phyloP scores from a whole-genome alignment of 1,284 basidiomycete genomes.

The Malassezia furfur region DNA sequence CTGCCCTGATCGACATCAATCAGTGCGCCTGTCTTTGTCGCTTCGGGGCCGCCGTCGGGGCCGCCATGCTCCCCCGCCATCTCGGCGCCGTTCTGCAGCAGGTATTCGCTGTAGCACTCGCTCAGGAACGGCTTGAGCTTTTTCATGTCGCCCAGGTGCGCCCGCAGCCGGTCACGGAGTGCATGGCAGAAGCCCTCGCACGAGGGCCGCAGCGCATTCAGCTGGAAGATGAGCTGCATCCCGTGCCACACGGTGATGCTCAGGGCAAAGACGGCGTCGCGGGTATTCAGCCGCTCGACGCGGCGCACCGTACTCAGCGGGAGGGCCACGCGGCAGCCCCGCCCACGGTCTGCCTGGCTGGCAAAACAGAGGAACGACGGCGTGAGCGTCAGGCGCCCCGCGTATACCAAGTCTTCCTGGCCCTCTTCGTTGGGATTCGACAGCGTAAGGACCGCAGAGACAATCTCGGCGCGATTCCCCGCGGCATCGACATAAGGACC shows the following conservation, averaged over 20 bases:
- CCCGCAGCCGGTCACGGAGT: conserved; percentile 78
- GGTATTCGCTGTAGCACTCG: conserved; percentile 87
- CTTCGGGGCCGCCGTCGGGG: conserved; percentile 36
- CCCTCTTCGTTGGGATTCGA: conserved; percentile 26
- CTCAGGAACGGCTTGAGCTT: conserved; percentile 78
- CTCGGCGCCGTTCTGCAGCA: conserved; percentile 52
- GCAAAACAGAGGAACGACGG: conserved; percentile 84
- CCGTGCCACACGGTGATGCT: conserved; percentile 91
- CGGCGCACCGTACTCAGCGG: conserved; percentile 85
- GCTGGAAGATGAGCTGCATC: conserved; percentile 85
- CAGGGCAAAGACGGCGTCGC: conserved; percentile 67
- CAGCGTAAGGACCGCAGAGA: conserved; percentile 41
- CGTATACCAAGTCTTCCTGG: conserved; percentile 41
- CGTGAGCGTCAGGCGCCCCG: conserved; percentile 75
- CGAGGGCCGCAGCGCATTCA: conserved; percentile 87
- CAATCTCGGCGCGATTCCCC: conserved; percentile 26
- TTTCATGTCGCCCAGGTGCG: conserved; percentile 69
- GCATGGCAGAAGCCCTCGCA: conserved; percentile 88
- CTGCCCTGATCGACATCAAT: conserved; percentile 35
- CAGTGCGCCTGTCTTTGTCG: conserved; percentile 25
- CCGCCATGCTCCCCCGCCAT: neutral
- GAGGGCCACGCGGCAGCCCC: conserved; percentile 76
- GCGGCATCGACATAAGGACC: conserved; percentile 25
- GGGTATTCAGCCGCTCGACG: conserved; percentile 72
- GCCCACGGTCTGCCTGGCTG: conserved; percentile 72